Percentiles rank a stretch among this genome's conserved stretches.
Conservation (phyloP, 139 green algal genomes). For the Cymbomonas tetramitiformis region DNA sequence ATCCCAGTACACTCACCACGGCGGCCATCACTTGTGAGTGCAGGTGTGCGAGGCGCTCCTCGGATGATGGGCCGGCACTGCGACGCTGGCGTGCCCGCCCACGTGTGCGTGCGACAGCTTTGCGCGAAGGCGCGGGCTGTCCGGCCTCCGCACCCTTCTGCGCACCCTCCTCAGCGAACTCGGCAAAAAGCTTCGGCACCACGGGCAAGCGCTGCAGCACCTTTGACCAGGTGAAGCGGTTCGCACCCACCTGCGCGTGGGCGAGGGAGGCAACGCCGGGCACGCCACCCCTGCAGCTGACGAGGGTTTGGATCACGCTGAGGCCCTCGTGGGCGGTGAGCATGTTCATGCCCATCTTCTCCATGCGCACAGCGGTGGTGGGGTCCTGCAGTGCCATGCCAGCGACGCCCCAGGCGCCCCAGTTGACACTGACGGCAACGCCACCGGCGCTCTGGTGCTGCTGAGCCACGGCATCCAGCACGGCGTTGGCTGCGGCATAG, state of each 20-base stretch:
- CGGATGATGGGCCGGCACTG: neutral
- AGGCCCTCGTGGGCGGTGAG: conserved; percentile 38
- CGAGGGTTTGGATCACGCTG: too few relatives aligned
- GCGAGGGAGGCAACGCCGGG: too few relatives aligned
- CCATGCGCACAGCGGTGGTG: conserved; percentile 25
- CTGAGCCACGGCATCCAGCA: conserved; percentile 3
- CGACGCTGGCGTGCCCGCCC: too few relatives aligned
- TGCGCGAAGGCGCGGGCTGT: too few relatives aligned
- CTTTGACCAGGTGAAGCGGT: too few relatives aligned
- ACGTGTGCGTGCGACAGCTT: too few relatives aligned
- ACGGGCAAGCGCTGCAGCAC: too few relatives aligned
- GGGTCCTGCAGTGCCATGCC: conserved; percentile 40
- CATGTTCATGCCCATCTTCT: conserved; percentile 45
- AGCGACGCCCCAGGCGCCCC: conserved; percentile 27
- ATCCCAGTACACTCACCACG: neutral
- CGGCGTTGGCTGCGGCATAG: conserved; percentile 22
- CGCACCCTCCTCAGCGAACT: too few relatives aligned
- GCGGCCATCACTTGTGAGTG: neutral
- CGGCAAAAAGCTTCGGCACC: too few relatives aligned
- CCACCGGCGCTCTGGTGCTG: conserved; percentile 6
- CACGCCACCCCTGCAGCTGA: too few relatives aligned
- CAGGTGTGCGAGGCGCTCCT: neutral
- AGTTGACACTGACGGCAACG: conserved; percentile 28
- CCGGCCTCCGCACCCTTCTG: too few relatives aligned
- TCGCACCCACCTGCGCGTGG: too few relatives aligned